phyloP scores from a whole-genome alignment of 495 filamentous ascomycete species.

The Parathielavia hyrcaniae region DNA sequence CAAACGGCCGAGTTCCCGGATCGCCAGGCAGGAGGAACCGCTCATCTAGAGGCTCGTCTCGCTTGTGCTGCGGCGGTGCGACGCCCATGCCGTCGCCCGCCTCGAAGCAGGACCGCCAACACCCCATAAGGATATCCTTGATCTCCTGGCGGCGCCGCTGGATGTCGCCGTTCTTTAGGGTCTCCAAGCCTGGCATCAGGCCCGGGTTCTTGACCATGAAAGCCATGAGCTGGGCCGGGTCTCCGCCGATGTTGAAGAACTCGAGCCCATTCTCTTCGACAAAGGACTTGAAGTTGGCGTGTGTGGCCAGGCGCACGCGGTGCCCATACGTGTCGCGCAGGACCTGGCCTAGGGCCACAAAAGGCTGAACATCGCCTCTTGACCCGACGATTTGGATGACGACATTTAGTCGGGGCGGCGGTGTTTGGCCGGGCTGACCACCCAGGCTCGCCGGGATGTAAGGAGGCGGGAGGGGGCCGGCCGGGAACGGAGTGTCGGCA shows the following conservation, averaged over 20 bases:
- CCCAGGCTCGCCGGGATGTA: conserved; percentile 59
- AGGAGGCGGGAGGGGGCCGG: conserved; percentile 45
- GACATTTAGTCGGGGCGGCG: conserved; percentile 57
- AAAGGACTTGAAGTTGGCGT: conserved; percentile 61
- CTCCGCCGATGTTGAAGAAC: conserved; percentile 67
- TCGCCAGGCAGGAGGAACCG: conserved; percentile 20
- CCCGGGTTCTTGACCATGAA: conserved; percentile 80
- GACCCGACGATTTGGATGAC: conserved; percentile 77
- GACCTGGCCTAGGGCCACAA: conserved; percentile 62
- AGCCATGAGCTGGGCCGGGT: conserved; percentile 69
- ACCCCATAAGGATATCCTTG: conserved; percentile 55
- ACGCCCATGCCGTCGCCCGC: conserved; percentile 36
- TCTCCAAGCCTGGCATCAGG: conserved; percentile 58
- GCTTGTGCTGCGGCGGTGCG: conserved; percentile 15
- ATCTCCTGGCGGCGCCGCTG: conserved; percentile 53
- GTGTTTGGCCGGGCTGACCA: conserved; percentile 52
- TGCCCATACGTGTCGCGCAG: conserved; percentile 63
- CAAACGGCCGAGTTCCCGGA: conserved; percentile 42
- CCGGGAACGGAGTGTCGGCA: conserved; percentile 33
- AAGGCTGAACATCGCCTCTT: conserved; percentile 71
- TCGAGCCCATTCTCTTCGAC: conserved; percentile 60
- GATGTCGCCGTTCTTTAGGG: conserved; percentile 61
- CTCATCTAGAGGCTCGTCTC: conserved; percentile 22
- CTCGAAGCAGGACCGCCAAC: conserved; percentile 57
- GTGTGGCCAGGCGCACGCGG: conserved; percentile 63